Evolutionary conservation across 345 rosid species (phyloP).

Genomic region (Anastatica hierochuntica): DNA sequence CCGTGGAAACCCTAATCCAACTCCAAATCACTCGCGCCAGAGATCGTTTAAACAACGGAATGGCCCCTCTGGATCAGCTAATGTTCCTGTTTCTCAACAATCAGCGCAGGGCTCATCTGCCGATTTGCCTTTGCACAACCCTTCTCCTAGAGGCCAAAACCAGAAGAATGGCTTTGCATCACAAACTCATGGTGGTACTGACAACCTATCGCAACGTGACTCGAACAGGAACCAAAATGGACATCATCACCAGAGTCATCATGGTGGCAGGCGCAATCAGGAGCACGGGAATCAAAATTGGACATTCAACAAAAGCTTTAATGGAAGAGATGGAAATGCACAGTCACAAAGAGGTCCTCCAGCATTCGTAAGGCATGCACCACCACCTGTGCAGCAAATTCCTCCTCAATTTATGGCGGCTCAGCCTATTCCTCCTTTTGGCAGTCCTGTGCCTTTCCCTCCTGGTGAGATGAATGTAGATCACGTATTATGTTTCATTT

Average conservation of each 20-base stretch:
- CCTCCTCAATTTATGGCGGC: constrained; percentile 42
- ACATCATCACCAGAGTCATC: constrained; percentile 56
- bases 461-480: constrained; percentile 47
- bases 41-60: constrained; percentile 28
- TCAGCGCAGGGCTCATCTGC: constrained; percentile 8
- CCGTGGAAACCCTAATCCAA: constrained; percentile 15
- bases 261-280: constrained; percentile 70
- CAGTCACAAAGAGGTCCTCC: constrained; percentile 50
- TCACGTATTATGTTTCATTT: background rate
- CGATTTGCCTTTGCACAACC: constrained; percentile 16
- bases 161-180: constrained; percentile 48
- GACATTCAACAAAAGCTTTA: constrained; percentile 43
- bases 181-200: constrained; percentile 41
- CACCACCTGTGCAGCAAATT: constrained; percentile 45
- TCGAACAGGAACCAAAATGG: constrained; percentile 58
- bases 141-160: constrained; percentile 23
- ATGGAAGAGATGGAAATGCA: constrained; percentile 52
- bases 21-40: constrained; percentile 19
- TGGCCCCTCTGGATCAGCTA: constrained; percentile 19
- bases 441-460: constrained; percentile 36
- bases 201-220: constrained; percentile 49
- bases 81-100: constrained; percentile 23
- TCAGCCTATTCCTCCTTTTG: constrained; percentile 47
- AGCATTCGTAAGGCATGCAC: constrained; percentile 50
- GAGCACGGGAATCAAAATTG: constrained; percentile 66